These are phyloP conservation scores for Macrolepiota fuliginosa DNA, from an alignment of 768 basidiomycete genomes.

Conservation along the genomic window DNA sequence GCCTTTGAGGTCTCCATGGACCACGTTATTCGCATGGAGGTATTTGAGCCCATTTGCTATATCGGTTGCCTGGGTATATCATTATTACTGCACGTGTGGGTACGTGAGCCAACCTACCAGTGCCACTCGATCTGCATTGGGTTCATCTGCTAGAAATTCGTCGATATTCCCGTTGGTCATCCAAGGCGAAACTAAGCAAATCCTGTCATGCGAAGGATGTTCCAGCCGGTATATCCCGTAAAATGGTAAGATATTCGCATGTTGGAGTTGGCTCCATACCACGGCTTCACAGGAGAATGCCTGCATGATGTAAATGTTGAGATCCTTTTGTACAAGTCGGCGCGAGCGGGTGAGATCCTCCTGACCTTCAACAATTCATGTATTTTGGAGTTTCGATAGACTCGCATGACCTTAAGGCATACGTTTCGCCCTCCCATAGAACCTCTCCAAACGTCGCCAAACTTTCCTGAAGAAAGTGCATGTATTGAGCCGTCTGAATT, in stretches of 20 bases:
- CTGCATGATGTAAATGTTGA: neutral
- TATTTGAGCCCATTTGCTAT: slow-evolving; percentile 18
- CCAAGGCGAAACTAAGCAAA: slow-evolving; percentile 18
- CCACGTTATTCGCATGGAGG: slow-evolving; percentile 15
- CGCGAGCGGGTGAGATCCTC: neutral
- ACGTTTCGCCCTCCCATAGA: neutral
- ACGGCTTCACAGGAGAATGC: slow-evolving; percentile 15
- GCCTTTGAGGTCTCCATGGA: slow-evolving; percentile 23
- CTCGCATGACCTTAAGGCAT: slow-evolving; percentile 11
- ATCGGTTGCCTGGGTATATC: slow-evolving; percentile 6
- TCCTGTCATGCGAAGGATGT: neutral
- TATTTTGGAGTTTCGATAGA: slow-evolving; percentile 9
- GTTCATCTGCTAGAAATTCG: slow-evolving; percentile 10
- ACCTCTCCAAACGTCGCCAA: slow-evolving; percentile 16
- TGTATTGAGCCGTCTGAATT: slow-evolving; percentile 4
- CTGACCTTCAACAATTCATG: slow-evolving; percentile 16
- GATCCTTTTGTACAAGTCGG: neutral
- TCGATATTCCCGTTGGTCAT: slow-evolving; percentile 15
- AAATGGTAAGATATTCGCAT: slow-evolving; percentile 16
- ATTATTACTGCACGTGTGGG: neutral
- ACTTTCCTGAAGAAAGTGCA: slow-evolving; percentile 19
- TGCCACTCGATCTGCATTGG: slow-evolving; percentile 5
- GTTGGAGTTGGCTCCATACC: slow-evolving; percentile 16
- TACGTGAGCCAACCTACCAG: neutral
- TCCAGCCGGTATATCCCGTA: slow-evolving; percentile 16